Conservation (phyloP, 352 stramenopile genomes). For the Phytophthora fragariae region DNA sequence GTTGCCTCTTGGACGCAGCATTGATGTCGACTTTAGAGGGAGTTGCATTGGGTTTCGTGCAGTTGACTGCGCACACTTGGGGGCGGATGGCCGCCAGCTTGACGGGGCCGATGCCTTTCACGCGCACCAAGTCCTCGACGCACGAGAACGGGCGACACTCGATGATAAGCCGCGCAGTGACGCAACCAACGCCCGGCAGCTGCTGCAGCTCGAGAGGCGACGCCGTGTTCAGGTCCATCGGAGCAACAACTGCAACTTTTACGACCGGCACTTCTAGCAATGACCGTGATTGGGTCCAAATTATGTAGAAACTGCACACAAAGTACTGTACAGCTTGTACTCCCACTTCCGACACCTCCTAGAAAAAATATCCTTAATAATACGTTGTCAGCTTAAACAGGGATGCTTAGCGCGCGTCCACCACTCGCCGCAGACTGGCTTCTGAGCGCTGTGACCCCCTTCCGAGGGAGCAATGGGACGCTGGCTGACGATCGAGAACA, state of each 20-base stretch:
- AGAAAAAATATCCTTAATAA: too few species aligned
- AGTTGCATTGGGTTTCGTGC: conserved; percentile 13
- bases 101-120: conserved; percentile 55
- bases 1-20: conserved; percentile 41
- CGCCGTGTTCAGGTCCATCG: conserved; percentile 49
- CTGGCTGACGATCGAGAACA: too few species aligned
- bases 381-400: too few species aligned
- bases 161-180: conserved; percentile 51
- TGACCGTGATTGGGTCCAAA: neutral
- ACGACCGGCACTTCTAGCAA: neutral
- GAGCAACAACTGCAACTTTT: neutral
- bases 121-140: conserved; percentile 45
- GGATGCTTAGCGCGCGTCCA: too few species aligned
- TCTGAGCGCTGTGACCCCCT: too few species aligned
- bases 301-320: too few species aligned
- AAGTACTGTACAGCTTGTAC: too few species aligned
- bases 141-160: conserved; percentile 50
- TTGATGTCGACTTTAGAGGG: conserved; percentile 56
- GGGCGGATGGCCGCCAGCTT: conserved; percentile 41
- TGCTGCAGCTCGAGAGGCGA: conserved; percentile 41
- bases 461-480: too few species aligned
- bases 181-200: conserved; percentile 54
- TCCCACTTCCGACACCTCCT: too few species aligned
- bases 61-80: conserved; percentile 27
- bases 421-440: too few species aligned